A percentile compares a stretch with the other conserved stretches of the same genome.
phyloP scores from a whole-genome alignment of 257 asterid genomes.

The Nicotiana noctiflora region DNA sequence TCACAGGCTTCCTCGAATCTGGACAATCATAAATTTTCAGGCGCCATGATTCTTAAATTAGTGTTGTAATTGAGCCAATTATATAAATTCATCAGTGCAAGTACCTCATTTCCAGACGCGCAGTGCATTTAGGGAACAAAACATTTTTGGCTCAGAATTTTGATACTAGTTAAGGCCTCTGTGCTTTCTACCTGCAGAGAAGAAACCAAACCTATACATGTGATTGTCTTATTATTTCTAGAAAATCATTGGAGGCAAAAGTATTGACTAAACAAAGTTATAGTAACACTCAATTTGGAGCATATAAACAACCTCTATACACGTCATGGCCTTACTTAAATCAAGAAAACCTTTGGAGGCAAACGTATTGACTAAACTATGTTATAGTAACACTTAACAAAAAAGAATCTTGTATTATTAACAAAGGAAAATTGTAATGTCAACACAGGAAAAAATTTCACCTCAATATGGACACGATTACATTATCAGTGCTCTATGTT shows the following conservation, averaged over 20 bases:
- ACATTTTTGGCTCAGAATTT: constrained; percentile 9
- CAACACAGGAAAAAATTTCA: neutral
- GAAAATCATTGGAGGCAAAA: neutral
- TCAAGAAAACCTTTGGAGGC: neutral
- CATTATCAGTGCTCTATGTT: neutral
- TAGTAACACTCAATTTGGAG: neutral
- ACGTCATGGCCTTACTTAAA: neutral
- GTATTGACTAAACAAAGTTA: neutral
- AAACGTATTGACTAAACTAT: neutral
- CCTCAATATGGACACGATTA: neutral
- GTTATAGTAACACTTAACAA: neutral
- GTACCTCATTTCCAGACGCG: constrained; percentile 46
- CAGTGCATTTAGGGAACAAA: constrained; percentile 17
- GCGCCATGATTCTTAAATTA: neutral
- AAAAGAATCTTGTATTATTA: neutral
- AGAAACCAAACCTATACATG: neutral
- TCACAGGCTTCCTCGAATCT: constrained; percentile 27
- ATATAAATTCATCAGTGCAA: neutral
- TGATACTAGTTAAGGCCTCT: neutral
- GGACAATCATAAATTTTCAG: neutral
- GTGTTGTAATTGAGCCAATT: neutral
- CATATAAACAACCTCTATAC: neutral
- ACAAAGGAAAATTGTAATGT: neutral
- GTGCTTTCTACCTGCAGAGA: neutral
- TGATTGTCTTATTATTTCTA: neutral